Conservation (phyloP, 192 early-diverging fungal genomes). For the Thamnidium elegans region DNA sequence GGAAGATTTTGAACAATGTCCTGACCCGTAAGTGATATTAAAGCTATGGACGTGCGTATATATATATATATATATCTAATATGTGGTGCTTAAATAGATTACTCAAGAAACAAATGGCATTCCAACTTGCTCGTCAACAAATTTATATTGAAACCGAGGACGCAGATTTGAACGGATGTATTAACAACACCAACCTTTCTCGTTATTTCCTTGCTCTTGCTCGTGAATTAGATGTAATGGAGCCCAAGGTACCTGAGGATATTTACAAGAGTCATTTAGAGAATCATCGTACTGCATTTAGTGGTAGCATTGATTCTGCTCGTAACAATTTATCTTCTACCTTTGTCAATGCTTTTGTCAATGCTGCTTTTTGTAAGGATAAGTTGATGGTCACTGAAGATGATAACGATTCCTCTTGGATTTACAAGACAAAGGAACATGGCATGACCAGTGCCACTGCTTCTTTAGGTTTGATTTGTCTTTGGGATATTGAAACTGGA, state of each 20-base stretch:
- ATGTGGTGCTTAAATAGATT: slow-evolving; percentile 37
- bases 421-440: slow-evolving; percentile 98
- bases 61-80: neutral
- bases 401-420: slow-evolving; percentile 71
- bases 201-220: slow-evolving; percentile 88
- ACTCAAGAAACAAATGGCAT: slow-evolving; percentile 95
- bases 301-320: slow-evolving; percentile 85
- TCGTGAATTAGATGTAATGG: slow-evolving; percentile 90
- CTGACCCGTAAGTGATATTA: slow-evolving; percentile 60
- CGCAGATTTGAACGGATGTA: slow-evolving; percentile 78
- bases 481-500: slow-evolving; percentile 94
- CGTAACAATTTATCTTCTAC: slow-evolving; percentile 95
- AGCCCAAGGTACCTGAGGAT: slow-evolving; percentile 95
- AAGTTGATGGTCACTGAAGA: slow-evolving; percentile 80
- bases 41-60: neutral
- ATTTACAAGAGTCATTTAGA: slow-evolving; percentile 98
- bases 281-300: slow-evolving; percentile 69
- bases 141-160: slow-evolving; percentile 85
- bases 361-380: slow-evolving; percentile 93
- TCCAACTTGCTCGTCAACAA: slow-evolving; percentile 87
- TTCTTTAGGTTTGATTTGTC: slow-evolving; percentile 86
- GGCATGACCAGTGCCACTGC: slow-evolving; percentile 95
- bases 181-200: slow-evolving; percentile 85
- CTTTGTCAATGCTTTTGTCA: slow-evolving; percentile 99
- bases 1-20: slow-evolving; percentile 82